phyloP scores from a whole-genome alignment of 2,329 filamentous ascomycete species.

The Colletotrichum chlorophyti region DNA sequence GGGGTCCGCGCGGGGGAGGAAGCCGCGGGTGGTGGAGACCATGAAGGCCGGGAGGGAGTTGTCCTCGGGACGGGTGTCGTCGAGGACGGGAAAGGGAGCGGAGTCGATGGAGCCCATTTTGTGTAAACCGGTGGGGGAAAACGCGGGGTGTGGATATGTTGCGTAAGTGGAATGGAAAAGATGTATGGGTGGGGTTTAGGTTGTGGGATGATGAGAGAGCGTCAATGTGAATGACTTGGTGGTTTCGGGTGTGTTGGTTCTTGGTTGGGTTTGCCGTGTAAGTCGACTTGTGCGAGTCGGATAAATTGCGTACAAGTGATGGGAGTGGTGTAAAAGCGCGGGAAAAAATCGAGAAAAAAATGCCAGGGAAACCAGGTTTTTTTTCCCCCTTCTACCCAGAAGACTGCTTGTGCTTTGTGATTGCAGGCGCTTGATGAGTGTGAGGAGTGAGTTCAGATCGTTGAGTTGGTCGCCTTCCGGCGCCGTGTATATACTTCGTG shows the following conservation, averaged over 20 bases:
- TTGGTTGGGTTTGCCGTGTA: background rate
- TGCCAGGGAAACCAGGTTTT: no score
- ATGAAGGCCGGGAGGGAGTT: conserved; percentile 75
- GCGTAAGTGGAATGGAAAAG: background rate
- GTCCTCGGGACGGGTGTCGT: conserved; percentile 68
- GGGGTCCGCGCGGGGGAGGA: conserved; percentile 73
- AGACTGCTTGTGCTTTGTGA: conserved; percentile 12
- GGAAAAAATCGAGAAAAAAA: conserved; percentile 18
- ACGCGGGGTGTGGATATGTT: conserved; percentile 8
- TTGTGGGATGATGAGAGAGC: conserved; percentile 7
- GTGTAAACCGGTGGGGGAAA: conserved; percentile 10
- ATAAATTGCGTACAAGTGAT: conserved; percentile 6
- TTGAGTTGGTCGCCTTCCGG: conserved; percentile 26
- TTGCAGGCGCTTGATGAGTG: conserved; percentile 20
- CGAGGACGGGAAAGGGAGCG: conserved; percentile 64
- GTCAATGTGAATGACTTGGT: background rate
- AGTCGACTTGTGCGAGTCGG: conserved; percentile 8
- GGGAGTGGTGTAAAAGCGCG: conserved; percentile 7
- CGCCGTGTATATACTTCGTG: conserved; percentile 54
- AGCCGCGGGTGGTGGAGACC: conserved; percentile 78
- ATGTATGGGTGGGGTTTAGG: conserved; percentile 16
- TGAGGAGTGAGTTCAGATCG: conserved; percentile 19
- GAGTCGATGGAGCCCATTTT: conserved; percentile 50
- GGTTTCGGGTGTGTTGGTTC: conserved; percentile 14
- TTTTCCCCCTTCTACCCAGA: no score